Conservation (phyloP, 2,329 filamentous ascomycete species). For the Trichoderma sp. region DNA sequence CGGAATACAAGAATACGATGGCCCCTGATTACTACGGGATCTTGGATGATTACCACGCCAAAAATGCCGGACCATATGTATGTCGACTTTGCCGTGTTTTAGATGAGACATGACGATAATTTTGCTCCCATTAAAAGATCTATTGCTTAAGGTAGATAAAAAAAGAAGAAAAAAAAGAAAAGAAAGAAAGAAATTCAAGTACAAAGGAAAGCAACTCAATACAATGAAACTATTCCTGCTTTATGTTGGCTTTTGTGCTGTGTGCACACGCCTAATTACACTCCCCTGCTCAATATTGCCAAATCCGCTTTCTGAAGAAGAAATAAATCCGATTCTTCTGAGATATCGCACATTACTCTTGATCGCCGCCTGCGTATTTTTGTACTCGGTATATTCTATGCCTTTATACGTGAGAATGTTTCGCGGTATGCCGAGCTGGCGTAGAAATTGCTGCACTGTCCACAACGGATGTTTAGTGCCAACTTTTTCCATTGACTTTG, state of each 20-base stretch:
- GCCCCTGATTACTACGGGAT: too few species aligned
- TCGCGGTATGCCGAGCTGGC: constrained; percentile 22
- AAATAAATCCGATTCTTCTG: constrained; percentile 43
- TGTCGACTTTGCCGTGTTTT: too few species aligned
- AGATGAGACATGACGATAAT: too few species aligned
- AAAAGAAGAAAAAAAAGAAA: too few species aligned
- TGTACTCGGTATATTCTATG: neutral
- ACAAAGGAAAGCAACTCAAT: too few species aligned
- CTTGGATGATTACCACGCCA: too few species aligned
- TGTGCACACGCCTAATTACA: constrained; percentile 13
- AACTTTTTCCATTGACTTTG: constrained; percentile 17
- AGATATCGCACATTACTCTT: constrained; percentile 26
- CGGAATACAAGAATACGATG: too few species aligned
- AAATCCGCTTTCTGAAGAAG: constrained; percentile 17
- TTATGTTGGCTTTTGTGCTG: neutral
- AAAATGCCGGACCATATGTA: too few species aligned
- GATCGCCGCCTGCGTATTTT: constrained; percentile 9
- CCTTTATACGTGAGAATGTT: neutral
- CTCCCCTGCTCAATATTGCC: constrained; percentile 4
- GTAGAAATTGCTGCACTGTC: constrained; percentile 33
- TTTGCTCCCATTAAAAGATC: too few species aligned
- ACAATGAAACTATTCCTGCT: neutral
- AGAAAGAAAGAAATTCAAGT: too few species aligned
- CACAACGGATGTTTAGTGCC: constrained; percentile 31
- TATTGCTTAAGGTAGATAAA: too few species aligned